Base-by-base conservation (phyloP, 495 filamentous ascomycete species). In the Podospora pseudoanserina region DNA sequence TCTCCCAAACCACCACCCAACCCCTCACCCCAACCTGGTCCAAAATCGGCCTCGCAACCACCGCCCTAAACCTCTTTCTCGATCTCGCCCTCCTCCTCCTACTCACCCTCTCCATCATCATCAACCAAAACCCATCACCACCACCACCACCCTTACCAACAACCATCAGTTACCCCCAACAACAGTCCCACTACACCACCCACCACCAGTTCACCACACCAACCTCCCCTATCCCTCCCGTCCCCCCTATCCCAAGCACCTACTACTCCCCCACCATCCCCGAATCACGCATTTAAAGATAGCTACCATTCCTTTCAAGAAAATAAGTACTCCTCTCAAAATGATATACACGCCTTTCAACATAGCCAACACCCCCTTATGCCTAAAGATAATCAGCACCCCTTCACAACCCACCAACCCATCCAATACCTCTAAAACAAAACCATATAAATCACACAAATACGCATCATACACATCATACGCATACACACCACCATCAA, bases 21-120 rank as follows among this genome's bases (percentile, higher is more conserved):
- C 67, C 57, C 3, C 65, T 64, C 15, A 23, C 65, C 2, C 27
- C 62, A n/a, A 71, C 65, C 16, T 76, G 72, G 72, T 65, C 65
- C 28, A 70, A 74, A 49, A 71, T 71, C 19, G 74, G 74, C 20
- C 69, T 60, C 26, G 69, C 67, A 19, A 69, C 68, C 49, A 55
- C 72, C 6, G 69, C 23, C 16, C 26, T 72, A 58, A 71, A 71
- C 26, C 59, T 73, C 65, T 74, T 69, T n/a, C 11, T 76, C 19
- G 72, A 76, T 56, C 61, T 76, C 26, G 13, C 66, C 5, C 66
- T 76, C 39, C 18, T 73, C n/a, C 61, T 26, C 0, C 2, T 70
- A n/a, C 71, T 72, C 58, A 39, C 44, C 63, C 60, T 34, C 49
- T 58, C 27, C 13, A 63, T 65, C 58, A 63, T 68, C 58, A 27